Conservation (phyloP, 2,329 filamentous ascomycete species). For the Diaporthe capsici region DNA sequence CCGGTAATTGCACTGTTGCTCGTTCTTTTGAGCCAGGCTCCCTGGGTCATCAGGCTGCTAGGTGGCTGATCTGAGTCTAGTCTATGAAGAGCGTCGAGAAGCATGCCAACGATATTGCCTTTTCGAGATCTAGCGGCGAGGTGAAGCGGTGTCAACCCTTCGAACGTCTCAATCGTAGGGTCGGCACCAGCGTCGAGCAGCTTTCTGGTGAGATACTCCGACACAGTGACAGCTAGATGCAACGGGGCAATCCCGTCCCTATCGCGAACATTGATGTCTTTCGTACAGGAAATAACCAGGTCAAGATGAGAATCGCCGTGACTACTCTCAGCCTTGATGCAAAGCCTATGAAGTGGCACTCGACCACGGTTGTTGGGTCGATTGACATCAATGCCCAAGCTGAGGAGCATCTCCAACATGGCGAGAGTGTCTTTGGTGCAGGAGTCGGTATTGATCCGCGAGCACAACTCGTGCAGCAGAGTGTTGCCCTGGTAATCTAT, state of each 20-base stretch:
- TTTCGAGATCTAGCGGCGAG: background rate
- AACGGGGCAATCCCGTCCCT: background rate
- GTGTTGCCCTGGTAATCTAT: background rate
- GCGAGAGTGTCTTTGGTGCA: background rate
- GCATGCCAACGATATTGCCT: conserved; percentile 3
- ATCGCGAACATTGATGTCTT: background rate
- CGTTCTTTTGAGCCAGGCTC: background rate
- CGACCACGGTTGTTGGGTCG: background rate
- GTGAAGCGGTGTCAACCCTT: background rate
- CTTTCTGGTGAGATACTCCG: background rate
- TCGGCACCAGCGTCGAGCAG: background rate
- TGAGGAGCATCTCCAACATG: background rate
- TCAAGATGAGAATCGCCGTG: background rate
- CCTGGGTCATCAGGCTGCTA: background rate
- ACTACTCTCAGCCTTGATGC: background rate
- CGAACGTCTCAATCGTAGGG: background rate
- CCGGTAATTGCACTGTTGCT: background rate
- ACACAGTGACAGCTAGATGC: background rate
- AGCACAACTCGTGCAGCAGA: background rate
- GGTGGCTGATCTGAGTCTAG: background rate
- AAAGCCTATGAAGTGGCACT: background rate
- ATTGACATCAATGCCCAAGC: background rate
- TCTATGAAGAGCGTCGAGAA: background rate
- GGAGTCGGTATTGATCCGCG: background rate
- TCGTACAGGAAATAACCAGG: background rate